Conservation (phyloP, 1,139 yeast genomes). For the Hemisphaericaspora xylofermentans region DNA sequence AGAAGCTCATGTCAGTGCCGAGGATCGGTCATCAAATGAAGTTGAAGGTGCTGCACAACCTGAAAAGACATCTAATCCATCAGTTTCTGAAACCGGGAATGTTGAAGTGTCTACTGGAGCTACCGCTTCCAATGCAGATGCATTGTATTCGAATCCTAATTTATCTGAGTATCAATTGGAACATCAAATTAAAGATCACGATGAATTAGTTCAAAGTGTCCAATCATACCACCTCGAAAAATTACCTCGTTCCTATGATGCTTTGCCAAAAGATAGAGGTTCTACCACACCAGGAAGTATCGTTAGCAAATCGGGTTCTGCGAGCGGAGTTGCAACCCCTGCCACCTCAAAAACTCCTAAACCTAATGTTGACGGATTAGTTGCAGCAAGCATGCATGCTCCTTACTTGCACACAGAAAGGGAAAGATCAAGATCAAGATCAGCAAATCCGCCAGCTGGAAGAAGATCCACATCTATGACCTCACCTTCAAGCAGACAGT, state of each 20-base stretch:
- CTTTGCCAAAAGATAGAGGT: neutral
- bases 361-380: slow-evolving; percentile 16
- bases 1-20: slow-evolving; percentile 5
- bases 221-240: slow-evolving; percentile 41
- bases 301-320: neutral
- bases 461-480: slow-evolving; percentile 32
- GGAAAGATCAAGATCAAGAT: slow-evolving; percentile 32
- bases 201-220: slow-evolving; percentile 35
- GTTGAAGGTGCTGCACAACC: neutral
- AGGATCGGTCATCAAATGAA: neutral
- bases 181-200: slow-evolving; percentile 39
- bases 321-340: neutral
- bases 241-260: slow-evolving; percentile 23
- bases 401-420: slow-evolving; percentile 46
- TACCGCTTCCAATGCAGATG: slow-evolving; percentile 7
- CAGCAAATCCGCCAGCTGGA: slow-evolving; percentile 24
- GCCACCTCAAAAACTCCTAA: neutral
- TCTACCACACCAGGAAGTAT: neutral
- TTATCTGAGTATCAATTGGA: slow-evolving; percentile 48
- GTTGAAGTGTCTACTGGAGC: slow-evolving; percentile 4
- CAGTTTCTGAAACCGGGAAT: slow-evolving; percentile 10
- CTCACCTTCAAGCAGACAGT: slow-evolving; percentile 13
- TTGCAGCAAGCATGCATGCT: slow-evolving; percentile 32
- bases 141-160: slow-evolving; percentile 43
- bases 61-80: slow-evolving; percentile 1